Conservation (phyloP, 2,329 filamentous ascomycete species). For the Diplodia mutila region DNA sequence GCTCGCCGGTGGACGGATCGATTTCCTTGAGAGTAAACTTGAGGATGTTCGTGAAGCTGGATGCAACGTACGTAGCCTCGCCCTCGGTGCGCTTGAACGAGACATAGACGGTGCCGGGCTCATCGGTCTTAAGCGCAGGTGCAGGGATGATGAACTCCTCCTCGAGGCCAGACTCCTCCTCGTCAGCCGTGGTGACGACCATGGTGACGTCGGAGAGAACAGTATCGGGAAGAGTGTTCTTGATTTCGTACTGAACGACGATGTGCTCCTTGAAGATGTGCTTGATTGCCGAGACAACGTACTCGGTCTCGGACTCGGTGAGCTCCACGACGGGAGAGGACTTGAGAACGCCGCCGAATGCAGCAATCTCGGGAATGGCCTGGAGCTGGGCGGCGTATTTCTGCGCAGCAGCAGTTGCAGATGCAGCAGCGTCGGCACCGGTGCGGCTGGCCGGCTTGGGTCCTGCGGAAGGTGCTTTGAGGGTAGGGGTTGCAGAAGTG, state of each 20-base stretch:
- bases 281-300: constrained; percentile 91
- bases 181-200: constrained; percentile 79
- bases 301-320: constrained; percentile 96
- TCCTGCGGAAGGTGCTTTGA: constrained; percentile 87
- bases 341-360: constrained; percentile 89
- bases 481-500: constrained; percentile 84
- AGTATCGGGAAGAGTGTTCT: constrained; percentile 92
- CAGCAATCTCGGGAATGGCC: constrained; percentile 86
- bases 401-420: constrained; percentile 75
- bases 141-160: constrained; percentile 95
- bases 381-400: constrained; percentile 84
- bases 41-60: constrained; percentile 86
- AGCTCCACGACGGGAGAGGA: constrained; percentile 85
- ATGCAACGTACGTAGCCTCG: constrained; percentile 74
- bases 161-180: constrained; percentile 69
- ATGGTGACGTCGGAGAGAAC: constrained; percentile 55
- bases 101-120: constrained; percentile 92
- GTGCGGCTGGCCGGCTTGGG: constrained; percentile 71
- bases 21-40: constrained; percentile 99
- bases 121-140: constrained; percentile 78
- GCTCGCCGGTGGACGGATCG: constrained; percentile 89
- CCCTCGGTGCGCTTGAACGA: constrained; percentile 85
- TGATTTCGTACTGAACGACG: constrained; percentile 94
- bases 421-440: constrained; percentile 75
- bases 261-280: constrained; percentile 98